Conservation (phyloP, 805 yeast species). For the Candida namnaoensis region DNA sequence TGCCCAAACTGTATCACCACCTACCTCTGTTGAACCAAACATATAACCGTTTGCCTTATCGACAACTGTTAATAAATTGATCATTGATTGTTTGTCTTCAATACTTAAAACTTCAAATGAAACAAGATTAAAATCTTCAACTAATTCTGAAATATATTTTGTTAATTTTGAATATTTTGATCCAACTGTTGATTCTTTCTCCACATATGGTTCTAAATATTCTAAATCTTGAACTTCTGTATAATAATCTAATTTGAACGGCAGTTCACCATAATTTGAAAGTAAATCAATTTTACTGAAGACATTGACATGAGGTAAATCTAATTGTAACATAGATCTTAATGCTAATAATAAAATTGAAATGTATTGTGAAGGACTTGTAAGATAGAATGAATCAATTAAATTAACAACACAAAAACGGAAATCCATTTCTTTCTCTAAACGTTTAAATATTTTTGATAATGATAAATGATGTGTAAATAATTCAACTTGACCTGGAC, state of each 20-base stretch:
- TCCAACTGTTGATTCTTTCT: constrained; percentile 65
- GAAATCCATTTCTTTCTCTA: constrained; percentile 58
- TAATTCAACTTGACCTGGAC: constrained; percentile 95
- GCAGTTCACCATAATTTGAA: constrained; percentile 67
- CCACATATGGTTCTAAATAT: constrained; percentile 57
- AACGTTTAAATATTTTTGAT: constrained; percentile 50
- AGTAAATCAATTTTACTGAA: constrained; percentile 85
- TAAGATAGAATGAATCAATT: constrained; percentile 73
- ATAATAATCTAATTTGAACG: constrained; percentile 77
- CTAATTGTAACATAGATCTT: constrained; percentile 88
- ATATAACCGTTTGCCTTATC: constrained; percentile 93
- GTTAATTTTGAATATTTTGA: constrained; percentile 60
- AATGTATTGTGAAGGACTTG: constrained; percentile 83
- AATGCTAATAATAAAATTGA: constrained; percentile 74
- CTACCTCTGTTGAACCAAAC: constrained; percentile 87
- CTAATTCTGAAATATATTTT: constrained; percentile 69
- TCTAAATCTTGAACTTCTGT: constrained; percentile 86
- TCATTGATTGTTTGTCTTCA: constrained; percentile 91
- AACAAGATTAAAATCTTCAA: constrained; percentile 81
- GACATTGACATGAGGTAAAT: constrained; percentile 88
- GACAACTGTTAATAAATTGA: constrained; percentile 60
- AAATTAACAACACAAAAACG: constrained; percentile 80
- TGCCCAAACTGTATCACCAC: constrained; percentile 98
- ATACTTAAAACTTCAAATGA: constrained; percentile 84
- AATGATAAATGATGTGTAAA: constrained; percentile 85